A percentile compares a stretch with the other conserved stretches of the same genome.
Evolutionary conservation across 2,329 filamentous ascomycete species (phyloP).

Genomic region (Penicillium sp.): DNA sequence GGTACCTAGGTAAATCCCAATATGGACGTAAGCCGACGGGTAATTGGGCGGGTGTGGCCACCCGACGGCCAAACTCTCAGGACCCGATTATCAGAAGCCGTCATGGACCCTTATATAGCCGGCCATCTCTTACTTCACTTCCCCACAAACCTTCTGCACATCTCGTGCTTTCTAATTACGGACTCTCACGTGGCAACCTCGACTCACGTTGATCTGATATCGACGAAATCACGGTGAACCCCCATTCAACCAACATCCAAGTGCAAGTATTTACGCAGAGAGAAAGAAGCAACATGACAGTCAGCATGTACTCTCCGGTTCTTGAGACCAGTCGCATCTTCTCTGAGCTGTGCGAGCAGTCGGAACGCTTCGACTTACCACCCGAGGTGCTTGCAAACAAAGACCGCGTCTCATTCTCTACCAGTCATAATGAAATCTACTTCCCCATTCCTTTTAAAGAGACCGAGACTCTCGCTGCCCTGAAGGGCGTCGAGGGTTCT

Average conservation of each 20-base stretch:
- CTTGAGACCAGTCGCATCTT: slow-evolving; percentile 42
- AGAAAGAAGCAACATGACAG: slow-evolving; percentile 17
- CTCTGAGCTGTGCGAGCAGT: slow-evolving; percentile 36
- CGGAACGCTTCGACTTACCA: slow-evolving; percentile 36
- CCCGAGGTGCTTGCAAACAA: slow-evolving; percentile 32
- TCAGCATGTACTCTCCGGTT: slow-evolving; percentile 34
- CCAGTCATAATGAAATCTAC: slow-evolving; percentile 40
- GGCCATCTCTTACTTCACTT: background rate
- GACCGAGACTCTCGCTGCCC: slow-evolving; percentile 54
- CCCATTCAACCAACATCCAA: background rate
- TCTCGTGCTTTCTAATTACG: background rate
- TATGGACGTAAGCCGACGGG: slow-evolving; percentile 1
- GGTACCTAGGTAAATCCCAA: background rate
- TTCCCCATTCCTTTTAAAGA: slow-evolving; percentile 52
- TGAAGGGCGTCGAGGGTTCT: slow-evolving; percentile 61
- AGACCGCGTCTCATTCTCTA: slow-evolving; percentile 39
- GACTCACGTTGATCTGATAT: background rate
- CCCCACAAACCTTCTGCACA: background rate
- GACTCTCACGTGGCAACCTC: background rate
- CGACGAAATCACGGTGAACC: background rate
- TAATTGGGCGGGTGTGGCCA: slow-evolving; percentile 3
- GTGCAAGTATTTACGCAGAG: background rate
- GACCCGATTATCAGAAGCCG: slow-evolving; percentile 6
- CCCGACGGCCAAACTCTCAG: slow-evolving; percentile 19
- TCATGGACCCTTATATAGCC: slow-evolving; percentile 7